Evolutionary conservation across 306 rosid species (phyloP).

Genomic region (Quercus bicolor): DNA sequence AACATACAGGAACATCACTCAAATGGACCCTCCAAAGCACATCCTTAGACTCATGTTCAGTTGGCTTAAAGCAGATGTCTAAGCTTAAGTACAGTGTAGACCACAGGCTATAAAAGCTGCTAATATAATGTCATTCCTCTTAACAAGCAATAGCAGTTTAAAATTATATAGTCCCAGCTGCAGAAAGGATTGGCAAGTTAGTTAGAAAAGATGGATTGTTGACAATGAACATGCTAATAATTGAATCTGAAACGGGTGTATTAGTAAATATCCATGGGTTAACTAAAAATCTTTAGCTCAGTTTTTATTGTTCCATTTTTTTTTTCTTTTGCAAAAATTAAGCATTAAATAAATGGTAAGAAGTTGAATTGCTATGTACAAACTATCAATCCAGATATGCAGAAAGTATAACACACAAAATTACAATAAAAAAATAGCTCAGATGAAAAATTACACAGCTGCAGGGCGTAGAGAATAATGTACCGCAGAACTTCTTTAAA

Average conservation of each 20-base stretch:
- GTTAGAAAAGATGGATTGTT: background rate
- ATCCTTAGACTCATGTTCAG: background rate
- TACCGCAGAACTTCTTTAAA: conserved; percentile 82
- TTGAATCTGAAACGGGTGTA: too few species aligned
- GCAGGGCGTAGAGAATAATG: conserved; percentile 1
- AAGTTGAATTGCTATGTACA: too few species aligned
- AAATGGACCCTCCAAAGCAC: background rate
- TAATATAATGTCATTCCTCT: background rate
- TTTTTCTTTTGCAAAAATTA: too few species aligned
- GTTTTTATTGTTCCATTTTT: too few species aligned
- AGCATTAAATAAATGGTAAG: too few species aligned
- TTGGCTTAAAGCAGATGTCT: background rate
- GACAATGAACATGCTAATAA: background rate
- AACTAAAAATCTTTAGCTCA: background rate
- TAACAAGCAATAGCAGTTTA: background rate
- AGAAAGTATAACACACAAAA: background rate
- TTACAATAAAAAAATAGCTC: background rate
- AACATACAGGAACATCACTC: background rate
- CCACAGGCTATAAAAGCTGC: background rate
- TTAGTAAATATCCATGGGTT: too few species aligned
- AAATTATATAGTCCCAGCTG: background rate
- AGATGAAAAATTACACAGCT: background rate
- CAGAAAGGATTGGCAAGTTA: background rate
- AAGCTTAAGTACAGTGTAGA: background rate
- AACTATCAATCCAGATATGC: too few species aligned